Evolutionary conservation across 1,284 basidiomycete species (phyloP), one percentile per base, ranked within the genome.

Genomic region (Apiotrichum laibachii): DNA sequence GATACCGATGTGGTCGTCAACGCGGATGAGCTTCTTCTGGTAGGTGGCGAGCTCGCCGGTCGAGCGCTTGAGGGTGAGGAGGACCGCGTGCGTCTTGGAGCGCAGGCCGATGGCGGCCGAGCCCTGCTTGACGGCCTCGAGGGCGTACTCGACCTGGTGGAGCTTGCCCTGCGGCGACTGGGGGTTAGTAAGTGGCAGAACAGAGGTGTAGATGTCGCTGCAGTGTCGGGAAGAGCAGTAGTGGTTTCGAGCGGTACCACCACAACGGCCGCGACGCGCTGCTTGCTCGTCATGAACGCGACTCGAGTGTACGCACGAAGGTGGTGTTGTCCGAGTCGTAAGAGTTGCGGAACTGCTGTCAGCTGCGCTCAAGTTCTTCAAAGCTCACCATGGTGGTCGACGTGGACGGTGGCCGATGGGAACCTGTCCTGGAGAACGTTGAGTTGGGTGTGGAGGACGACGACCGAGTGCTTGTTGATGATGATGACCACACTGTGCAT

Each of bases 121-220:
- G 63, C 96, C 96, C 77, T 99, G 96, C 84, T 99, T 99, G 68
- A 99, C 95, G 64, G 96, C 96, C 80, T 99, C 96, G 59, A 97
- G 86, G 5, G 96, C 94, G 85, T 99, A 99, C 80, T 99, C 96
- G 72, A 99, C 96, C 80, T 99, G 93, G 68, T 81, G 80, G 12
- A 82, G 73, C 57, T 78, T 78, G 62, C 72, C 72, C 63, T 76
- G 75, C 0, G 75, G 76, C 52, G 72, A 75, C 75, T 77, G 56
- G 18, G 53, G 19, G 42, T 35, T 13, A 33, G 47, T 35, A 33
- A 8, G 4, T 2, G n/a, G 18, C 15, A 39, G 42, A 46, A 26
- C 11, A n/a, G 7, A 3, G 7, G 26, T 31, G 26, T 31, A 4
- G 26, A 31, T 3, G 26, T 4, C 4, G 26, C 26, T 31, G 26